Conservation (phyloP, 1,284 basidiomycete genomes). For the Ustilago curta region DNA sequence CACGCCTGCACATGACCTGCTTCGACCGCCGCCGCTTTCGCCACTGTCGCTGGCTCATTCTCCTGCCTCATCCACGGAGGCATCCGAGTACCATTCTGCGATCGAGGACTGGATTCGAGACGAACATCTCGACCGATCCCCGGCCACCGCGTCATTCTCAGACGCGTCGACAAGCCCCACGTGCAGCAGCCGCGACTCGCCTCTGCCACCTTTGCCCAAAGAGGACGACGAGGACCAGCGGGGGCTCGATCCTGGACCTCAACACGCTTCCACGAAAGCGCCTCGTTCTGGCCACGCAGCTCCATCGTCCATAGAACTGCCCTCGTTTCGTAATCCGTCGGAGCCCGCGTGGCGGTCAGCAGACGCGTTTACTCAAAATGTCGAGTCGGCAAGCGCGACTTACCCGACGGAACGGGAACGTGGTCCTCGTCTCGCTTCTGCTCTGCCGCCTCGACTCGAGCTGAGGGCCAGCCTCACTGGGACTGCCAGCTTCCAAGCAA, state of each 20-base stretch:
- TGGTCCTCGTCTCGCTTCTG: slow-evolving; percentile 9
- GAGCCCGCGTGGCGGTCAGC: not conserved
- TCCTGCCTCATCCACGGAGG: slow-evolving; percentile 19
- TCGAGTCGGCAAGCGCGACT: not conserved
- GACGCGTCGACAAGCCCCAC: slow-evolving; percentile 22
- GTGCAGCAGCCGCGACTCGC: slow-evolving; percentile 27
- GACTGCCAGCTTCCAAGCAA: slow-evolving; percentile 5
- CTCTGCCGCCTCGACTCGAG: slow-evolving; percentile 23
- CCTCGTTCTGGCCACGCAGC: not conserved
- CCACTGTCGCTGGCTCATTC: slow-evolving; percentile 24
- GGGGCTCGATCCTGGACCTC: not conserved
- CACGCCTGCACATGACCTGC: slow-evolving; percentile 8
- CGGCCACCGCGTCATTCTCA: slow-evolving; percentile 21
- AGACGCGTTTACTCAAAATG: not conserved
- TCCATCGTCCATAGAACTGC: not conserved
- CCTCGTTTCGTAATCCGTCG: not conserved
- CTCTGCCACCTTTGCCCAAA: slow-evolving; percentile 29
- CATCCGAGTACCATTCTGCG: slow-evolving; percentile 26
- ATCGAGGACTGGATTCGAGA: slow-evolving; percentile 41
- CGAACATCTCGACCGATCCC: slow-evolving; percentile 25
- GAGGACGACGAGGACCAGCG: slow-evolving; percentile 22
- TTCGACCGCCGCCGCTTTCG: slow-evolving; percentile 25
- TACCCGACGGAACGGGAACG: not conserved
- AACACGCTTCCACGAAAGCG: slow-evolving; percentile 5
- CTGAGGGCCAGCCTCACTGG: slow-evolving; percentile 3